A percentile compares a stretch with the other conserved stretches of the same genome.
These are phyloP conservation scores for Oehlia diaphana DNA, from an alignment of 192 early-diverging fungal species.

Conservation along the genomic window DNA sequence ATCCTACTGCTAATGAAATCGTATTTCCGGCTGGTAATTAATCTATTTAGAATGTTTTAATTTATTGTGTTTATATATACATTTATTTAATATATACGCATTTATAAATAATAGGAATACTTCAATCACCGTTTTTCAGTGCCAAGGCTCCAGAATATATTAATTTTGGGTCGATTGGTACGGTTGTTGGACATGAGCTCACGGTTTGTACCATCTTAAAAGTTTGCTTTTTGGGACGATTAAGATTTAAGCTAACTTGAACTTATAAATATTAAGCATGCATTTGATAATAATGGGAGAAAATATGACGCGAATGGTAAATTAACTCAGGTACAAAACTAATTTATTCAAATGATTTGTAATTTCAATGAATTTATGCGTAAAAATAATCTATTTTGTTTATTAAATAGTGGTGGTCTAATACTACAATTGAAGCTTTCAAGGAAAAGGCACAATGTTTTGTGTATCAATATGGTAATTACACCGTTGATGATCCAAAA, in stretches of 20 bases:
- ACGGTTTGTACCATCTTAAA: conserved; percentile 39
- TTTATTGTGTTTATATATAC: no score
- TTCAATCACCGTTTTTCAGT: conserved; percentile 67
- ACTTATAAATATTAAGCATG: conserved; percentile 47
- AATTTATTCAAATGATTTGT: neutral
- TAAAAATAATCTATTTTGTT: neutral
- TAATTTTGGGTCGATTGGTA: conserved; percentile 70
- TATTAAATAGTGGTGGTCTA: conserved; percentile 69
- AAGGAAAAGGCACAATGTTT: conserved; percentile 59
- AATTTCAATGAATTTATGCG: neutral
- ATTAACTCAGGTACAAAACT: conserved; percentile 35
- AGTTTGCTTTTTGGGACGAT: neutral
- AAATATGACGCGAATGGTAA: conserved; percentile 56
- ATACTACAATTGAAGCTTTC: conserved; percentile 56
- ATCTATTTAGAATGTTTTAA: neutral
- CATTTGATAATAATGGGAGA: conserved; percentile 64
- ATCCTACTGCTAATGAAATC: conserved; percentile 52
- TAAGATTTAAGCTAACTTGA: neutral
- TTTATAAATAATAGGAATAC: conserved; percentile 35
- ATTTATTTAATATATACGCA: neutral
- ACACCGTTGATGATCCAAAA: conserved; percentile 44
- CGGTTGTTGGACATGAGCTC: conserved; percentile 77
- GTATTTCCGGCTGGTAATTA: conserved; percentile 51
- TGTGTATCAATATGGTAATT: conserved; percentile 62
- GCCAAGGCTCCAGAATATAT: conserved; percentile 52